A percentile compares a stretch with the other conserved stretches of the same genome.
These are phyloP conservation scores for Wickerhamiella galacta DNA, from an alignment of 805 yeast genomes.

Conservation along the genomic window DNA sequence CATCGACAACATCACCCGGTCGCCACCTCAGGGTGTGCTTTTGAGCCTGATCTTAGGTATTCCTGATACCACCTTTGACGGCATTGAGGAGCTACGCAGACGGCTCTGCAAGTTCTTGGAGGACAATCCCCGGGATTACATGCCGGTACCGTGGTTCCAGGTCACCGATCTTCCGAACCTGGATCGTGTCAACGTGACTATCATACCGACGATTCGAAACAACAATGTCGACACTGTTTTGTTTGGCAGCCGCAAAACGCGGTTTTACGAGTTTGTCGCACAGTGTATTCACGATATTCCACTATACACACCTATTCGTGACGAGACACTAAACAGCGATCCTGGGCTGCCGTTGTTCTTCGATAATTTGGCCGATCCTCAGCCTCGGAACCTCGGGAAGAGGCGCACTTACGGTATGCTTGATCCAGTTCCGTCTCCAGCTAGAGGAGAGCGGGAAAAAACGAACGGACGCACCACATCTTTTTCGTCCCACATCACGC, in stretches of 20 bases:
- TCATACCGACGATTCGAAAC: constrained; percentile 18
- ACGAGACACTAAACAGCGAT: constrained; percentile 18
- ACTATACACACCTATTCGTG: constrained; percentile 22
- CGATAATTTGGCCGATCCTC: neutral
- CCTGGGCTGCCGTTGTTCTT: constrained; percentile 21
- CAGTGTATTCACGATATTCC: constrained; percentile 22
- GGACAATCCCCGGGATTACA: constrained; percentile 22
- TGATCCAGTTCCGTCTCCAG: neutral
- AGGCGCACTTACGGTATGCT: neutral
- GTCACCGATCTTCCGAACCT: constrained; percentile 21
- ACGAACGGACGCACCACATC: neutral
- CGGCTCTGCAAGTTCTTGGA: constrained; percentile 18
- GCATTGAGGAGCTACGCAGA: constrained; percentile 19
- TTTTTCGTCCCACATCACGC: neutral
- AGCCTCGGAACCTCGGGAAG: neutral
- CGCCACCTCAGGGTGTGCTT: constrained; percentile 18
- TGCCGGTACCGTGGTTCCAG: constrained; percentile 20
- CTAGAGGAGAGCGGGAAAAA: neutral
- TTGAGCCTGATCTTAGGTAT: constrained; percentile 19
- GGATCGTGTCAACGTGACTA: constrained; percentile 18
- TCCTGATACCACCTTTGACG: constrained; percentile 24
- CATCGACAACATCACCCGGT: constrained; percentile 24
- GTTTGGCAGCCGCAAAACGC: constrained; percentile 19
- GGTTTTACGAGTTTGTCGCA: constrained; percentile 17
- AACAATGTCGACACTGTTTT: constrained; percentile 20